Evolutionary conservation across 2,329 filamentous ascomycete species (phyloP), one percentile per base, ranked within the genome.

Genomic region (Arthrobotrys conoides): DNA sequence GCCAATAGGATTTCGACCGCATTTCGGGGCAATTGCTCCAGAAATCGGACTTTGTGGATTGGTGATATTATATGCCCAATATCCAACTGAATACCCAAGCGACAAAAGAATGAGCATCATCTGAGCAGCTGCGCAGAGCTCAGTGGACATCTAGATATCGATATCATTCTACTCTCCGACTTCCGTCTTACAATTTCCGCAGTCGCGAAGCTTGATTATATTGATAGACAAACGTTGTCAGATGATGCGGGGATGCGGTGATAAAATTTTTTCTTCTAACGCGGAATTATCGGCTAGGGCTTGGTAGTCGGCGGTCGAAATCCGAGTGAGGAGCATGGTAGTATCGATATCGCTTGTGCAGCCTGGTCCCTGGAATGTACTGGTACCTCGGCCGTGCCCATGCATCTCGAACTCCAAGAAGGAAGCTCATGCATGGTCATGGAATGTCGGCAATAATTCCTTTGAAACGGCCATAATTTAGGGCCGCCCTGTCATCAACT

Each of bases 1-100:
- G 5, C 65, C 48, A 69, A 69, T 55, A 20, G 65, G 65, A 69
- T 33, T 44, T 24, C 65, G 18, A 36, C 64, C 65, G 49, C 49
- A 67, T 10, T 9, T 61, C 57, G 36, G 57, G 51, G 33, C 24
- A 61, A 61, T 38, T 3, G 5, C 33, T n/a, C 36, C 3, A 24
- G 20, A 44, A 24, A 44, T 44, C 20, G 36, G 36, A 61, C 12
- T 61, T 59, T 61, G 44, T 61, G 20, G 18, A 9, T 38, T 27
- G 18, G 3, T 5, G 14, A 9, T 20, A 4, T 20, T 18, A 38
- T 33, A 10, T 8, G 30, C 33, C 53, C 53, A 41, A 38, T 18
- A 5, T 33, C 22, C 24, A 55, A 0, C 27, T n/a, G n/a, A n/a
- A 33, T 33, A 18, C 14, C 1, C 24, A 55, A 30, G 27, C 27